These are phyloP conservation scores for Kluyveromyces wickerhamii DNA, from an alignment of 805 yeast species.

Conservation along the genomic window DNA sequence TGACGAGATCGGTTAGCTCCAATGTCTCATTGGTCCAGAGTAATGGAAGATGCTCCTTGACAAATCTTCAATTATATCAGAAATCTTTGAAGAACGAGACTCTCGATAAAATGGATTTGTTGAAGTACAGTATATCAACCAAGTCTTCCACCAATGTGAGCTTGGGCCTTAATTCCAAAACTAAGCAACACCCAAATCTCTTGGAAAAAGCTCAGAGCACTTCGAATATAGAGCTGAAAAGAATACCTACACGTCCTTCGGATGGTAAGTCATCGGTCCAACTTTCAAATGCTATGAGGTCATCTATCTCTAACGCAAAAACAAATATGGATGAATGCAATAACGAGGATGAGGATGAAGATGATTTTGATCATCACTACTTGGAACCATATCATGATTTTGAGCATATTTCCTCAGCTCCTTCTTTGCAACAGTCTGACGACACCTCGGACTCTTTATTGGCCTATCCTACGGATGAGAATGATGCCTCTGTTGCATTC, in stretches of 20 bases:
- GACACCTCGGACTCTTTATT: conserved; percentile 4
- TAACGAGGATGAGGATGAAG: not conserved
- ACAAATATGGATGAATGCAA: not conserved
- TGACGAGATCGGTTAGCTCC: conserved; percentile 8
- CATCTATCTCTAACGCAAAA: too few species aligned
- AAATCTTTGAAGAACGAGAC: conserved; percentile 1
- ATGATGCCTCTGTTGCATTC: conserved; percentile 31
- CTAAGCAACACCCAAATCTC: not conserved
- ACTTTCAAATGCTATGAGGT: too few species aligned
- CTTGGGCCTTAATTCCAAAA: too few species aligned
- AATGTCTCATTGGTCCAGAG: conserved; percentile 9
- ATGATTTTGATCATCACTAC: conserved; percentile 9
- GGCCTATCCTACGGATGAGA: conserved; percentile 18
- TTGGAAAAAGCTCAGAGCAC: not conserved
- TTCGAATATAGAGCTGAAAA: not conserved
- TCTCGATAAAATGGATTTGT: not conserved
- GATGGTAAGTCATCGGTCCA: too few species aligned
- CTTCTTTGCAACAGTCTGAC: conserved; percentile 3
- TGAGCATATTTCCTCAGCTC: conserved; percentile 3
- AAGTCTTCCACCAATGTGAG: not conserved
- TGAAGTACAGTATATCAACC: conserved; percentile 1
- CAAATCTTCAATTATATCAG: not conserved
- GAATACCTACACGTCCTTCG: too few species aligned
- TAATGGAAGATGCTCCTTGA: conserved; percentile 9
- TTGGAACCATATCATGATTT: conserved; percentile 8